Conservation (phyloP, 1,284 basidiomycete genomes). For the Trametes hirsuta region DNA sequence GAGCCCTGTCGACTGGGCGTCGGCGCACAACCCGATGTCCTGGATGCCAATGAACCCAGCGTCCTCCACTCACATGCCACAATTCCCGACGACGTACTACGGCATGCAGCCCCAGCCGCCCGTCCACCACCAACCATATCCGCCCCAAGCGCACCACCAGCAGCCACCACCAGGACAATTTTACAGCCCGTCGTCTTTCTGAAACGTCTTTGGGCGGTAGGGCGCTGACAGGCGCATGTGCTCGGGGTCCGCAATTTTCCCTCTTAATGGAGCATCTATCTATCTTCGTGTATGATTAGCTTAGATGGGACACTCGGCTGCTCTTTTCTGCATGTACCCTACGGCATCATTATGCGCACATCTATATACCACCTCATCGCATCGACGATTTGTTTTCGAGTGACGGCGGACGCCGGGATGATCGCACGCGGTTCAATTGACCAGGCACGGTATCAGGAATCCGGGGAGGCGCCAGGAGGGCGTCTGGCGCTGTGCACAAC, state of each 20-base stretch:
- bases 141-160: conserved; percentile 1
- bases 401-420: too few relatives aligned
- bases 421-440: too few relatives aligned
- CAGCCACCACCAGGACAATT: conserved; percentile 5
- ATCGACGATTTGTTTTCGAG: neutral
- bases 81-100: conserved; percentile 1
- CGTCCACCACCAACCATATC: neutral
- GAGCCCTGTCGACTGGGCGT: conserved; percentile 19
- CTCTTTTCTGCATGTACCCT: conserved; percentile 5
- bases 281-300: neutral
- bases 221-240: conserved; percentile 1
- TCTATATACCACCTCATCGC: neutral
- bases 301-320: neutral
- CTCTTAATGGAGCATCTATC: neutral
- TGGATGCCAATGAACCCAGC: neutral
- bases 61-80: neutral
- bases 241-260: neutral
- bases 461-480: too few relatives aligned
- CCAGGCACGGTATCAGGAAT: too few relatives aligned
- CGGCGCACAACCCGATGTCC: neutral
- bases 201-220: neutral
- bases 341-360: neutral
- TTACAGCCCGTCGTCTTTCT: conserved; percentile 1
- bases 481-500: too few relatives aligned
- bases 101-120: neutral